These are phyloP conservation scores for Hypoxylon sp. DNA, from an alignment of 2,329 filamentous ascomycete genomes.

Conservation along the genomic window DNA sequence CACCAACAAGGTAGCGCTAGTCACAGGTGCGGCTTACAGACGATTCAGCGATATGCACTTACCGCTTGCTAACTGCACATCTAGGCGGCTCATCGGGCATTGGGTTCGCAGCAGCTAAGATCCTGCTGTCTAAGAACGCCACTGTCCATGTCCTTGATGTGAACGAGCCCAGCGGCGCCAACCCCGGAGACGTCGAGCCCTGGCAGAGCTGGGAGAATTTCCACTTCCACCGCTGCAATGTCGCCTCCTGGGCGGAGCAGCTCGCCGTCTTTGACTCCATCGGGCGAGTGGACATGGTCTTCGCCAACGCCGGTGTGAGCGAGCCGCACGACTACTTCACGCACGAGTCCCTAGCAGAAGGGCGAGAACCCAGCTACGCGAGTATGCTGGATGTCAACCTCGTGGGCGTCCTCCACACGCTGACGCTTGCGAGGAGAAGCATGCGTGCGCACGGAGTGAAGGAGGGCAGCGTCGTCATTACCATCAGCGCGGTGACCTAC, in stretches of 20 bases:
- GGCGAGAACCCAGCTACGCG: constrained; percentile 44
- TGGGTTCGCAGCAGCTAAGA: constrained; percentile 51
- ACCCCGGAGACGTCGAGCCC: constrained; percentile 6
- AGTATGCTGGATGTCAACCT: constrained; percentile 55
- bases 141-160: constrained; percentile 51
- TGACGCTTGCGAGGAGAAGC: constrained; percentile 52
- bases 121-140: constrained; percentile 50
- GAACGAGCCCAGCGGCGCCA: constrained; percentile 26
- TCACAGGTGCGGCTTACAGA: constrained; percentile 27
- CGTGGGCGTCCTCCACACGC: constrained; percentile 50
- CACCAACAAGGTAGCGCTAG: constrained; percentile 18
- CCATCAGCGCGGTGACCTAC: constrained; percentile 55
- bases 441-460: constrained; percentile 44
- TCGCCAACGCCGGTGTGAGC: constrained; percentile 55
- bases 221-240: constrained; percentile 48
- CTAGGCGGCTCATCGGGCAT: constrained; percentile 53
- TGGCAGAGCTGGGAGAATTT: constrained; percentile 27
- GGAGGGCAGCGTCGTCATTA: constrained; percentile 56
- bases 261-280: constrained; percentile 42
- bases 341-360: constrained; percentile 5
- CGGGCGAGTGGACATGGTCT: constrained; percentile 50
- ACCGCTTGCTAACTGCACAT: constrained; percentile 1
- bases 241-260: constrained; percentile 49
- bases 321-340: constrained; percentile 38
- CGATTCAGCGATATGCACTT: background rate